Base-by-base conservation (phyloP, 2,329 filamentous ascomycete genomes). In the Ophiostoma angusticollis region DNA sequence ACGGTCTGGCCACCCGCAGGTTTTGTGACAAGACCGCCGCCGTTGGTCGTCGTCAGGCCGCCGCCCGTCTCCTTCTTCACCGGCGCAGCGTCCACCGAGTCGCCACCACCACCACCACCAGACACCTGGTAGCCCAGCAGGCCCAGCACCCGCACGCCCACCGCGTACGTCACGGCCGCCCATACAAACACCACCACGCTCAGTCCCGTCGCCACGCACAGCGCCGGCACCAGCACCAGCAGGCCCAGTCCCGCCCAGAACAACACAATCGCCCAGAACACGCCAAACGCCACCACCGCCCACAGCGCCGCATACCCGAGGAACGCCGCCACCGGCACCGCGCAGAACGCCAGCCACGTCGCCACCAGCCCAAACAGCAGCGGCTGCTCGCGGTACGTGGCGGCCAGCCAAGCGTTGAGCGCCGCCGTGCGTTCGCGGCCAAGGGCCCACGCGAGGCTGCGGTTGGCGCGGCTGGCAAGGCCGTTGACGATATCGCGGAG, bases 231-330 rank as follows among this genome's bases (percentile, higher is more conserved):
- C 19, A 48, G 27, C 8, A 43, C 18, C 23, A 46, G 31, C 25
- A 47, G 37, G 17, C 40, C 45, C 16, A 48, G 6, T 5, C 46
- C 44, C 2, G 37, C 16, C 46, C 46, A 48, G 31, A 48, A 48
- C 12, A 48, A 32, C 23, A 47, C 37, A 8, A 44, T 38, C 13
- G 39, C 39, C 40, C 36, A 40, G 29, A 47, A 45, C n/a, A 45
- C 28, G 43, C 21, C 40, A 30, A 44, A 37, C 8, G 41, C 41
- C 9, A 43, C 30, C 11, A 40, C 32, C 2, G 39, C 43, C 45
- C 45, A 47, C 11, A 43, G 35, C 18, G 40, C 37, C 3, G 44
- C 35, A 25, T 42, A 47, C 32, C 34, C 35, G 6, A 24, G 21
- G 28, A 45, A 47, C n/a, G 33, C 33, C 3, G 29, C 34, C 16